A percentile compares a stretch with the other conserved stretches of the same genome.
phyloP scores from a whole-genome alignment of 192 early-diverging fungal species.

The Linnemannia hyalina region DNA sequence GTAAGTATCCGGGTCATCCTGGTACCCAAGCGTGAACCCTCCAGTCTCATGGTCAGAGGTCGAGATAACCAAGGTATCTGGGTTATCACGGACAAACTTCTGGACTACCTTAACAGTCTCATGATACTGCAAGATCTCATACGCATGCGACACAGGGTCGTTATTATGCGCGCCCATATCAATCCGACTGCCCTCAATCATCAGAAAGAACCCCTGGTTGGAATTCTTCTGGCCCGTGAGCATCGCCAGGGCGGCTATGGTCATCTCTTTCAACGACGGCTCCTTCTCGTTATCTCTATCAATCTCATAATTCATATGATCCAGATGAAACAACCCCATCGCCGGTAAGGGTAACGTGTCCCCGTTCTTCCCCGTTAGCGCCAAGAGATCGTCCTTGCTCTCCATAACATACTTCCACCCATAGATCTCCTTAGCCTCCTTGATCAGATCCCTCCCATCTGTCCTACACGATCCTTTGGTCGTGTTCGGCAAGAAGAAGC shows the following conservation, averaged over 20 bases:
- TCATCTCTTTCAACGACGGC: conserved; percentile 92
- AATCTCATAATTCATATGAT: conserved; percentile 95
- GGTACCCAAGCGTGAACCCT: conserved; percentile 86
- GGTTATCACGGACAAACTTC: conserved; percentile 82
- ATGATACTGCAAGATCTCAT: conserved; percentile 93
- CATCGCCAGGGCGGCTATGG: conserved; percentile 81
- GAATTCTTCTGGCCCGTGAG: conserved; percentile 64
- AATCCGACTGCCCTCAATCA: conserved; percentile 97
- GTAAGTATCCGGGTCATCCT: conserved; percentile 72
- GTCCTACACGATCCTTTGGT: conserved; percentile 75
- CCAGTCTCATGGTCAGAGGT: conserved; percentile 98
- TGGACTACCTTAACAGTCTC: conserved; percentile 76
- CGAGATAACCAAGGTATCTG: conserved; percentile 92
- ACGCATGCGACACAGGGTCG: conserved; percentile 91
- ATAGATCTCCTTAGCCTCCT: conserved; percentile 55
- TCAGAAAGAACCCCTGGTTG: conserved; percentile 88
- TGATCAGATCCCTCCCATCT: conserved; percentile 79
- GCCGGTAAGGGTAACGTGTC: conserved; percentile 68
- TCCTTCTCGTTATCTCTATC: conserved; percentile 76
- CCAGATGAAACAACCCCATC: conserved; percentile 81
- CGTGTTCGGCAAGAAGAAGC: conserved; percentile 86
- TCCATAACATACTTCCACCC: conserved; percentile 74
- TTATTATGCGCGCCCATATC: conserved; percentile 98
- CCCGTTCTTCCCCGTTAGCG: conserved; percentile 27
- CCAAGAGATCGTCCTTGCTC: conserved; percentile 72